phyloP scores from a whole-genome alignment of 208 protist genomes.

The Borovskyia barvae region DNA sequence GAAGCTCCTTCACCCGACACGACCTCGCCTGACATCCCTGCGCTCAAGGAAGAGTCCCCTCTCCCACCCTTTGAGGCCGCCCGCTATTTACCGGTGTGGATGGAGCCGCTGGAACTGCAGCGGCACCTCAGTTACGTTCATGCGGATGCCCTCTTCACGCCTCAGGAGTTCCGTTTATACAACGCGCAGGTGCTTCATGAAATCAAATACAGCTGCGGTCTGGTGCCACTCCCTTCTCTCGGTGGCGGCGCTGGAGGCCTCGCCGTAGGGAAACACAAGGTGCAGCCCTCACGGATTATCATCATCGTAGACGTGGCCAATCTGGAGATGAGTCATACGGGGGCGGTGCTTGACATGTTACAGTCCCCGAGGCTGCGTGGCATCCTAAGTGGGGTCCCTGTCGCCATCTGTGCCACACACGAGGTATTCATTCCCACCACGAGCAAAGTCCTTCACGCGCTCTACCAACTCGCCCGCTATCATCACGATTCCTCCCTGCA shows the following conservation, averaged over 20 bases:
- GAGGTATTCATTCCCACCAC: conserved; percentile 78
- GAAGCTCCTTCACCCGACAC: background rate
- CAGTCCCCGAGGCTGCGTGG: conserved; percentile 25
- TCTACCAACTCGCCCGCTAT: conserved; percentile 63
- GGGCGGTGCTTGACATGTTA: conserved; percentile 42
- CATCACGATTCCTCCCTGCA: conserved; percentile 66
- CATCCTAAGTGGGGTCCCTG: conserved; percentile 37
- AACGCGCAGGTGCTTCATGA: conserved; percentile 44
- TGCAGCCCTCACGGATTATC: conserved; percentile 37
- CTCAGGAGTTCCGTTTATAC: conserved; percentile 41
- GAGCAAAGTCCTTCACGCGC: conserved; percentile 44
- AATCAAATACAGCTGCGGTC: conserved; percentile 21
- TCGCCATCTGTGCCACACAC: conserved; percentile 60
- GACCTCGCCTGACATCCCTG: background rate
- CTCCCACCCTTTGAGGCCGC: background rate
- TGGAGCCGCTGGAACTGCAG: conserved; percentile 41
- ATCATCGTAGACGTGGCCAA: conserved; percentile 77
- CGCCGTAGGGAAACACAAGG: background rate
- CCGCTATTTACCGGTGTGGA: conserved; percentile 14
- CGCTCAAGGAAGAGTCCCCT: background rate
- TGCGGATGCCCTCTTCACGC: conserved; percentile 36
- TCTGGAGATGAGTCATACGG: conserved; percentile 41
- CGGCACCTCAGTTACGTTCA: conserved; percentile 68
- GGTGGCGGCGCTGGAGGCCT: background rate
- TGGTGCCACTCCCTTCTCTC: conserved; percentile 1